Percentiles rank a stretch among this genome's conserved stretches.
Evolutionary conservation across 2,329 filamentous ascomycete genomes (phyloP).

Genomic region (Neodidymelliopsis sp.): DNA sequence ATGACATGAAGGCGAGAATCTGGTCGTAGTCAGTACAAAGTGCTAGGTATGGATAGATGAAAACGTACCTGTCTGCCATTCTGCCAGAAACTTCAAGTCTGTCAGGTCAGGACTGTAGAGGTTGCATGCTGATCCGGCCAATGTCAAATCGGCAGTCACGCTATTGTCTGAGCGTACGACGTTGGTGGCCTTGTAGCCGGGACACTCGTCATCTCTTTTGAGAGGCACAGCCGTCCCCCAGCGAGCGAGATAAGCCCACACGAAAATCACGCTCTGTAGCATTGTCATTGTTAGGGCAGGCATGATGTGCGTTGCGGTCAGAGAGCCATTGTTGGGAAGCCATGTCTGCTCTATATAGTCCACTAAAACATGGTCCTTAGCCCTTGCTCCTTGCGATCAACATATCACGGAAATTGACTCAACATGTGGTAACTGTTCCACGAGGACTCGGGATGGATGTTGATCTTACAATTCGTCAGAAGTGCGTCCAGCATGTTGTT

Average conservation of each 20-base stretch:
- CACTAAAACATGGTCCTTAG: slow-evolving; percentile 36
- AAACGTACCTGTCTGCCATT: slow-evolving; percentile 64
- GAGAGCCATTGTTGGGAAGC: slow-evolving; percentile 34
- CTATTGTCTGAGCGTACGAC: slow-evolving; percentile 60
- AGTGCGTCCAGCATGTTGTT: slow-evolving; percentile 32
- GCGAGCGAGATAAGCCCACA: slow-evolving; percentile 29
- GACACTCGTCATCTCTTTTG: slow-evolving; percentile 56
- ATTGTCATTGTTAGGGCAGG: slow-evolving; percentile 30
- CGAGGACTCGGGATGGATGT: slow-evolving; percentile 21
- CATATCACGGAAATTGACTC: slow-evolving; percentile 9
- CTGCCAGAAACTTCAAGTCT: slow-evolving; percentile 63
- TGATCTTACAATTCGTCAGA: slow-evolving; percentile 44
- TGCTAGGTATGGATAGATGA: background rate
- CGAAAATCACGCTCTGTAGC: slow-evolving; percentile 29
- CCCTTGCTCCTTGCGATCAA: slow-evolving; percentile 29
- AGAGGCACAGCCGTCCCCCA: slow-evolving; percentile 34
- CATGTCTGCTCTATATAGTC: slow-evolving; percentile 44
- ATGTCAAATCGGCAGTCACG: slow-evolving; percentile 71
- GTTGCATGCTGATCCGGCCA: slow-evolving; percentile 73
- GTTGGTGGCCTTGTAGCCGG: slow-evolving; percentile 72
- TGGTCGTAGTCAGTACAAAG: slow-evolving; percentile 35
- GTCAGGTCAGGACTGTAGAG: slow-evolving; percentile 64
- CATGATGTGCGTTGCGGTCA: slow-evolving; percentile 29
- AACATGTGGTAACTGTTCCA: slow-evolving; percentile 22
- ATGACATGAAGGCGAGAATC: slow-evolving; percentile 73